phyloP scores from a whole-genome alignment of 2,329 filamentous ascomycete species.

The Aphanocladium album region DNA sequence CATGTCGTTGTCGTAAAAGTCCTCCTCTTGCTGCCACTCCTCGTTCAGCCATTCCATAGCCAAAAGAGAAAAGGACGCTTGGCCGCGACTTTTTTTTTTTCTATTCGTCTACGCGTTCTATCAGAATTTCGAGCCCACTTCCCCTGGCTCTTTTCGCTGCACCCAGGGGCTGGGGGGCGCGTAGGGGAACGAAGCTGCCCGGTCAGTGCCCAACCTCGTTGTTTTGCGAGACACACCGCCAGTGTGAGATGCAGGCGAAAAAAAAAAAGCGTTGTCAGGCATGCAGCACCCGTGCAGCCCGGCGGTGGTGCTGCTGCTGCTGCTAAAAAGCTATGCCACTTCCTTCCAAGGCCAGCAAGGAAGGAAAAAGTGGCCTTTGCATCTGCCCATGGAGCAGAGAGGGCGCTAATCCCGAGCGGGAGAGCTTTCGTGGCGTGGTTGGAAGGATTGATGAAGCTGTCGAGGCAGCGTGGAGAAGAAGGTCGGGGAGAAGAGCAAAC shows the following conservation, averaged over 20 bases:
- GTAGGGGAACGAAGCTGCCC: not conserved
- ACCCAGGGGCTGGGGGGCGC: constrained; percentile 1
- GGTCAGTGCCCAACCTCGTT: constrained; percentile 12
- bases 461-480: not conserved
- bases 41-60: constrained; percentile 13
- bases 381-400: not conserved
- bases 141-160: not conserved
- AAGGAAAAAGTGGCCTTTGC: constrained; percentile 2
- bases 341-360: not conserved
- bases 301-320: too few species aligned
- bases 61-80: not conserved
- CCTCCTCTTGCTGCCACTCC: constrained; percentile 13
- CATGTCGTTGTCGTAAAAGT: constrained; percentile 10
- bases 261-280: not conserved
- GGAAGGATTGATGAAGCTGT: not conserved
- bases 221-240: constrained; percentile 8
- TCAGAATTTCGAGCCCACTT: constrained; percentile 1
- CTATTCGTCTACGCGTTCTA: not conserved
- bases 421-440: not conserved
- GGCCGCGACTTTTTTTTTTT: not conserved
- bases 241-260: constrained; percentile 1
- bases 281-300: not conserved
- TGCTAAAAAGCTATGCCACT: constrained; percentile 1
- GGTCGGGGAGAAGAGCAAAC: not conserved
- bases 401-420: not conserved